Conservation (phyloP, 176 grass and related monocot genomes). For the Stipa capillata region DNA sequence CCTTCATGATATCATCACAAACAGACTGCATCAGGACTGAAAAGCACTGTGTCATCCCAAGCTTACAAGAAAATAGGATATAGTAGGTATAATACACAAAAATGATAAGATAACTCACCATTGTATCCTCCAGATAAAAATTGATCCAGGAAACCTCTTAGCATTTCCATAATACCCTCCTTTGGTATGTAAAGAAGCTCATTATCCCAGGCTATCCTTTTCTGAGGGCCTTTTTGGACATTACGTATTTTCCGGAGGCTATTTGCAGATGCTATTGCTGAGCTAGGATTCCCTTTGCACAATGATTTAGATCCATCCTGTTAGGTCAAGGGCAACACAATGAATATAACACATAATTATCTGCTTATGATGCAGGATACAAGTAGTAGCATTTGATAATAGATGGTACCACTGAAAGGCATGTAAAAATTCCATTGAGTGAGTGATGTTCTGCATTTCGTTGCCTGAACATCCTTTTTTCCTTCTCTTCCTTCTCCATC, state of each 20-base stretch:
- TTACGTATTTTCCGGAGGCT: conserved; percentile 58
- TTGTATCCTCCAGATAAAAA: conserved; percentile 96
- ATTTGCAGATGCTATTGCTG: conserved; percentile 39
- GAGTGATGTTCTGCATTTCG: conserved; percentile 39
- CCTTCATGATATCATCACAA: conserved; percentile 63
- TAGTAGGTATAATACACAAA: conserved; percentile 5
- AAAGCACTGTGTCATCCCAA: conserved; percentile 30
- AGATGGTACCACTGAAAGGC: conserved; percentile 46
- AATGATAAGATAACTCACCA: conserved; percentile 40
- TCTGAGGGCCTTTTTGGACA: conserved; percentile 69
- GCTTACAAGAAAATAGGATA: background rate
- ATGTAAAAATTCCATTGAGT: conserved; percentile 59
- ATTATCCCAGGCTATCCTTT: conserved; percentile 87
- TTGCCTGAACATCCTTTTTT: conserved; percentile 39
- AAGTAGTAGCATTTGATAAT: background rate
- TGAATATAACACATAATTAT: background rate
- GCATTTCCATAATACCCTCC: conserved; percentile 45
- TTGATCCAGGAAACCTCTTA: conserved; percentile 68
- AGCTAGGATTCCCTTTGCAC: conserved; percentile 68
- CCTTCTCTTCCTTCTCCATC: conserved; percentile 57
- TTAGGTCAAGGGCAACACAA: conserved; percentile 21
- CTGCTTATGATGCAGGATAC: conserved; percentile 6
- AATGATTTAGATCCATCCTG: conserved; percentile 93
- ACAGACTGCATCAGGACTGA: conserved; percentile 96
- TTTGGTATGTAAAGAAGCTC: conserved; percentile 51